Conservation (phyloP, 2,329 filamentous ascomycete genomes). For the Colletotrichum echinochloae region DNA sequence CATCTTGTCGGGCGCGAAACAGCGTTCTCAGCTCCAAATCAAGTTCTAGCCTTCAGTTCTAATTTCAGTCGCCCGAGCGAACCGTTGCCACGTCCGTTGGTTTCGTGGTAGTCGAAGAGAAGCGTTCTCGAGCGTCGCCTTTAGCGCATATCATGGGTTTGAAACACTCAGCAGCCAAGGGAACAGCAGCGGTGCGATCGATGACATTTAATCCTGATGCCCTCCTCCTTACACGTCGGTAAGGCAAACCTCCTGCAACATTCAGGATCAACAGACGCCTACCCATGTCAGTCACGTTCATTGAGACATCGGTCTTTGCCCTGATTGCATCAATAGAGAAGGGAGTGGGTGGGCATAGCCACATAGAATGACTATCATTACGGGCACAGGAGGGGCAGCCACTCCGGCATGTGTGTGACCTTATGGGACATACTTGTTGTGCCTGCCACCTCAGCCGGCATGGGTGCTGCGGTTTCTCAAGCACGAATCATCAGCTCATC, state of each 20-base stretch:
- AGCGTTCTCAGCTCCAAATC: not conserved
- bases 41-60: not conserved
- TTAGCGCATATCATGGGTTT: conserved; percentile 14
- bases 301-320: conserved; percentile 12
- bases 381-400: conserved; percentile 17
- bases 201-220: conserved; percentile 7
- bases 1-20: conserved; percentile 23
- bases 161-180: not conserved
- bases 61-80: not conserved
- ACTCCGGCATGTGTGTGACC: conserved; percentile 5
- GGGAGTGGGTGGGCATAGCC: conserved; percentile 20
- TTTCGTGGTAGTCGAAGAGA: not conserved
- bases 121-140: not conserved
- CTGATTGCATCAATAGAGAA: not conserved
- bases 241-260: conserved; percentile 1
- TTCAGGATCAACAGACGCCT: conserved; percentile 17
- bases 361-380: conserved; percentile 13
- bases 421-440: no score
- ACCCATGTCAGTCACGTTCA: not conserved
- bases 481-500: not conserved
- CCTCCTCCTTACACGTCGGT: not conserved
- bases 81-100: not conserved
- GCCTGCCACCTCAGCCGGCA: not conserved
- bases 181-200: not conserved
- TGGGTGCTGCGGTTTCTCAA: not conserved